Percentiles rank a stretch among this genome's conserved stretches.
Conservation (phyloP, 2,329 filamentous ascomycete genomes). For the Gaeumannomyces sp. region DNA sequence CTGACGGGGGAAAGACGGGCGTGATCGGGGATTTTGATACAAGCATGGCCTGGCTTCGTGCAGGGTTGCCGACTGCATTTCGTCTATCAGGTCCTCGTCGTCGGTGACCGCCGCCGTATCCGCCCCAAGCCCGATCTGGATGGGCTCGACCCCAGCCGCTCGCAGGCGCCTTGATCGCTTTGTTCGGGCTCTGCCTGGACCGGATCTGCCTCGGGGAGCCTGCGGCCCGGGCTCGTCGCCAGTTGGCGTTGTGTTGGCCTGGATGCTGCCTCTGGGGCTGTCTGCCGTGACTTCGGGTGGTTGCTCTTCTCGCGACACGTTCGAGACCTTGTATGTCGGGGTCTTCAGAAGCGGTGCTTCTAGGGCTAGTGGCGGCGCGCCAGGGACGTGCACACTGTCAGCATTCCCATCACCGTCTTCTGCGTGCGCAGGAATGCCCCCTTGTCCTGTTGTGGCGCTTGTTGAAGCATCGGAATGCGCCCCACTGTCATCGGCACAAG, state of each 20-base stretch:
- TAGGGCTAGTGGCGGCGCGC: background rate
- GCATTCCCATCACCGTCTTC: background rate
- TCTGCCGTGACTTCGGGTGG: background rate
- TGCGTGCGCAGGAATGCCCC: background rate
- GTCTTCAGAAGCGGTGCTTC: background rate
- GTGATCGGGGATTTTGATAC: conserved; percentile 80
- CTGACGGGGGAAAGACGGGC: conserved; percentile 45
- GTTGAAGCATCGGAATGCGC: background rate
- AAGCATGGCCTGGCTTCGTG: conserved; percentile 77
- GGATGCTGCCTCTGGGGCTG: background rate
- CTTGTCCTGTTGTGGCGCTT: background rate
- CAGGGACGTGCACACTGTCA: background rate
- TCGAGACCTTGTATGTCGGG: background rate
- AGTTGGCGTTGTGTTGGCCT: background rate
- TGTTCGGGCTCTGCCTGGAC: background rate
- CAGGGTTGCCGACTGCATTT: conserved; percentile 73
- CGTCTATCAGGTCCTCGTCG: conserved; percentile 81
- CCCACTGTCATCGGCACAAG: background rate
- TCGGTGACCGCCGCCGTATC: conserved; percentile 43
- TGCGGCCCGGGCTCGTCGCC: background rate
- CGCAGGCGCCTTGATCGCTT: background rate
- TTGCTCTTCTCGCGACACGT: background rate
- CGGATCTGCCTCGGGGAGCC: background rate
- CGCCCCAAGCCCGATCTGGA: conserved; percentile 36
- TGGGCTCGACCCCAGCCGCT: conserved; percentile 40